A percentile compares a stretch with the other conserved stretches of the same genome.
phyloP scores from a whole-genome alignment of 176 grass and related monocot genomes.

The Ensete ventricosum region DNA sequence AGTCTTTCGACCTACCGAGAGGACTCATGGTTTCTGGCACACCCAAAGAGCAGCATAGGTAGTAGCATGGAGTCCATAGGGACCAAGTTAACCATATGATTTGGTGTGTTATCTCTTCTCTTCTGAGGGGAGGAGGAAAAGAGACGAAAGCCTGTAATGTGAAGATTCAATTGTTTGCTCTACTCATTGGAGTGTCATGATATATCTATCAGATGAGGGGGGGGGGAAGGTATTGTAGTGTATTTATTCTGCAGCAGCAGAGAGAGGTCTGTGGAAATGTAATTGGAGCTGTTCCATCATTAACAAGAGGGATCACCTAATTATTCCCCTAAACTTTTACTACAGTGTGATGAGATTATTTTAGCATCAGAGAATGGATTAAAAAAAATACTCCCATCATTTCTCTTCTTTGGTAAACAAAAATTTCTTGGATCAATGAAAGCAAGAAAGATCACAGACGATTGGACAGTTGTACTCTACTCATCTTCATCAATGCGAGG shows the following conservation, averaged over 20 bases:
- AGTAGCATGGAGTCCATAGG: conserved; percentile 35
- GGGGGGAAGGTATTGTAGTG: neutral
- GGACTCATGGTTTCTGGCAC: conserved; percentile 36
- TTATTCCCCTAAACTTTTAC: neutral
- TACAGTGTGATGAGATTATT: too few relatives aligned
- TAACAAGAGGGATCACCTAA: neutral
- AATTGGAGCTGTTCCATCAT: neutral
- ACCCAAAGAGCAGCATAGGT: conserved; percentile 44
- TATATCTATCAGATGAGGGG: neutral
- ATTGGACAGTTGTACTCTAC: neutral
- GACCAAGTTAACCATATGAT: conserved; percentile 28
- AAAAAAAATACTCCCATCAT: too few relatives aligned
- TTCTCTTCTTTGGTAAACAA: too few relatives aligned
- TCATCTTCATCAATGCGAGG: neutral
- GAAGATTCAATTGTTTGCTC: neutral
- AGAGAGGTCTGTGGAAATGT: neutral
- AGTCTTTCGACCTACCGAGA: conserved; percentile 42
- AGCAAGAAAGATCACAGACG: too few relatives aligned
- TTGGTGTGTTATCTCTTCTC: neutral
- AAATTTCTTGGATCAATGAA: too few relatives aligned
- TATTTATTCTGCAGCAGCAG: neutral
- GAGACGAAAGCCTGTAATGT: neutral
- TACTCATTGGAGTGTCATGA: neutral
- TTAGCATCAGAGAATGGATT: too few relatives aligned
- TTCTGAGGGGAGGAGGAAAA: too few relatives aligned